Conservation (phyloP, 305 asterid species). For the Solanum hybrid region DNA sequence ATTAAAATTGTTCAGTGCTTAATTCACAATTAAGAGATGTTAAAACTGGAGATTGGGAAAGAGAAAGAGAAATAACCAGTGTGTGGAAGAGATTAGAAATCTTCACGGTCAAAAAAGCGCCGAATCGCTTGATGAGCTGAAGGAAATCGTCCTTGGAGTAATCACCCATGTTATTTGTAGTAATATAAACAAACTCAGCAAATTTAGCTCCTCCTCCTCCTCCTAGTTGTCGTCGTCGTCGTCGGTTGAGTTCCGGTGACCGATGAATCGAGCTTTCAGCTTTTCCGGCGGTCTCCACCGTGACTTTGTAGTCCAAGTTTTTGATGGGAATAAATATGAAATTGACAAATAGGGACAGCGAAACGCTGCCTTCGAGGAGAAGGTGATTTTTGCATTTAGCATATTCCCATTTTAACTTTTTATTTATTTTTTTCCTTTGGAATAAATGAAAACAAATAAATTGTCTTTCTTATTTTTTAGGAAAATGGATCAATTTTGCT, state of each 20-base stretch:
- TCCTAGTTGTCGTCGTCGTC: background rate
- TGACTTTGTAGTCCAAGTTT: background rate
- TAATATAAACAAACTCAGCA: background rate
- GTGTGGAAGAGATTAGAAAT: constrained; percentile 34
- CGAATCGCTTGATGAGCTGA: constrained; percentile 51
- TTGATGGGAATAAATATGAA: background rate
- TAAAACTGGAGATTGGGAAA: background rate
- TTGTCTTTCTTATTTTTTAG: background rate
- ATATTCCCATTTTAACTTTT: background rate
- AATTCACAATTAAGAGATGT: background rate
- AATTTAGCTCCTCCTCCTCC: background rate
- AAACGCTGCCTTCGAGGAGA: background rate
- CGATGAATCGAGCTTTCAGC: background rate
- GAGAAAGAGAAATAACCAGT: constrained; percentile 27
- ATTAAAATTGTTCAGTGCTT: background rate
- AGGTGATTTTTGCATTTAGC: background rate
- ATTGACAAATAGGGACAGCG: background rate
- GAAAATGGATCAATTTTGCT: background rate
- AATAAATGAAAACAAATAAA: background rate
- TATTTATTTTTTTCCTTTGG: background rate
- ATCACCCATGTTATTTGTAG: constrained; percentile 29
- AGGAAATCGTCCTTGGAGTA: constrained; percentile 39
- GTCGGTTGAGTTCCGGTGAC: background rate
- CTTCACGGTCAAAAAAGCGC: constrained; percentile 42
- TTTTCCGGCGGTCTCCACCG: background rate